phyloP scores from a whole-genome alignment of 805 yeast species.

The Schwanniomyces vanrijiae region DNA sequence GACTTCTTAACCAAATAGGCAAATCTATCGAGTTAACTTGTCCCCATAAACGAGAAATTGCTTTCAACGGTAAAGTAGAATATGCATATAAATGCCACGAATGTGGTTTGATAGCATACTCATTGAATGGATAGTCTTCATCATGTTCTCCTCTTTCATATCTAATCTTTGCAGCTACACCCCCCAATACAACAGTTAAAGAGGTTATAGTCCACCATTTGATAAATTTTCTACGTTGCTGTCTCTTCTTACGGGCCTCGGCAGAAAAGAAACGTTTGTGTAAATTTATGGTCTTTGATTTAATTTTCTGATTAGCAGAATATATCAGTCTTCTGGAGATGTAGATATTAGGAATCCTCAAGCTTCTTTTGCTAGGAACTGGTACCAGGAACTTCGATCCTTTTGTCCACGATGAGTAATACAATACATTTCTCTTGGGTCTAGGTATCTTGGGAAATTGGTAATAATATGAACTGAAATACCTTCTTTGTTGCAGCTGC shows the following conservation, averaged over 20 bases:
- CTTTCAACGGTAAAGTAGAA: conserved; percentile 85
- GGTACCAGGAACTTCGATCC: conserved; percentile 17
- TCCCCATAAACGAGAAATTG: conserved; percentile 94
- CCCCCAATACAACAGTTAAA: conserved; percentile 51
- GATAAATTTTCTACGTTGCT: conserved; percentile 39
- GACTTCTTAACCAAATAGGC: conserved; percentile 86
- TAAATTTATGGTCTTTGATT: conserved; percentile 33
- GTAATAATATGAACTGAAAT: conserved; percentile 29
- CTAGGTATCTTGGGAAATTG: conserved; percentile 56
- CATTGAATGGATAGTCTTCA: conserved; percentile 30
- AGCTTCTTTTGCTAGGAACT: conserved; percentile 12
- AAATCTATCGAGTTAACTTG: conserved; percentile 75
- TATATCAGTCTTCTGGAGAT: conserved; percentile 33
- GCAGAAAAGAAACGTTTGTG: conserved; percentile 42
- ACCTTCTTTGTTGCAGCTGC: conserved; percentile 13
- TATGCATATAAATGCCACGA: conserved; percentile 92
- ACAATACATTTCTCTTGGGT: conserved; percentile 53
- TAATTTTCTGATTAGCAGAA: conserved; percentile 36
- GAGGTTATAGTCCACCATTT: conserved; percentile 59
- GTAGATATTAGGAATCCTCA: conserved; percentile 17
- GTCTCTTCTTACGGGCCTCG: conserved; percentile 41
- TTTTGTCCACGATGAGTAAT: conserved; percentile 47
- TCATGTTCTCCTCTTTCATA: conserved; percentile 34
- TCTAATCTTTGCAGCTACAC: conserved; percentile 49
- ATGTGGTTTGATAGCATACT: conserved; percentile 56